Evolutionary conservation across 1,139 yeast genomes (phyloP), one percentile per base, ranked within the genome.

Genomic region (Pichia sorboxylosa): DNA sequence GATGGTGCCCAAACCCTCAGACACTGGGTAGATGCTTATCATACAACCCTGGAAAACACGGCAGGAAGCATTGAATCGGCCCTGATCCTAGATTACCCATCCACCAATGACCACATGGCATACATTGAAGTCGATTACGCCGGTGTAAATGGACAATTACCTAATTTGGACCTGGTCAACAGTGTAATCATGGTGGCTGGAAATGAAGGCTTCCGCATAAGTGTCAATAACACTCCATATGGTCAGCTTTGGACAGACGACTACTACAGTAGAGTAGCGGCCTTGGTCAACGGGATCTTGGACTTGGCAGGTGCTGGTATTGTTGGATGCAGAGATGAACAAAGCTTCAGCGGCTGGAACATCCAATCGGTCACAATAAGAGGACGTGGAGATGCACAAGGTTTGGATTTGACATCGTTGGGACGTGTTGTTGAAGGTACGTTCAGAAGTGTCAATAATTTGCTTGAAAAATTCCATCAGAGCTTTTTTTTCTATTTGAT

Each of bases 51-150:
- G 49, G 93, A 84, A 46, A 64, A 76, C 35, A 85, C 96, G 1
- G 96, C 94, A n/a, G 99, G 99, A 0, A 73, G 92, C 1, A 81
- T 92, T 31, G 97, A 90, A 46, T 84, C 94, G 21, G 98, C 97
- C 0, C 53, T 90, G 5, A 80, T 87, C 16, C 50, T 92, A 42
- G 98, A 92, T 52, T 84, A 71, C 49, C 76, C 92, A 2, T 69
- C 78, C 3, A 61, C 58, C 8, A 52, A 58, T 5, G 97, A 87
- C 52, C 65, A 72, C 46, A 73, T 85, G 48, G 83, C 80, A 37
- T 72, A 71, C 47, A 60, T 82, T 30, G 95, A 87, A 50, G 56
- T 92, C 38, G 64, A 62, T 36, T 90, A 84, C 52, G 87, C 81
- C 42, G 98, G 98, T 0, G 64, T 87, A 38, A 90, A 92, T 51